Evolutionary conservation across 2,329 filamentous ascomycete genomes (phyloP), one percentile per base, ranked within the genome.

Genomic region (Xylaria sp.): DNA sequence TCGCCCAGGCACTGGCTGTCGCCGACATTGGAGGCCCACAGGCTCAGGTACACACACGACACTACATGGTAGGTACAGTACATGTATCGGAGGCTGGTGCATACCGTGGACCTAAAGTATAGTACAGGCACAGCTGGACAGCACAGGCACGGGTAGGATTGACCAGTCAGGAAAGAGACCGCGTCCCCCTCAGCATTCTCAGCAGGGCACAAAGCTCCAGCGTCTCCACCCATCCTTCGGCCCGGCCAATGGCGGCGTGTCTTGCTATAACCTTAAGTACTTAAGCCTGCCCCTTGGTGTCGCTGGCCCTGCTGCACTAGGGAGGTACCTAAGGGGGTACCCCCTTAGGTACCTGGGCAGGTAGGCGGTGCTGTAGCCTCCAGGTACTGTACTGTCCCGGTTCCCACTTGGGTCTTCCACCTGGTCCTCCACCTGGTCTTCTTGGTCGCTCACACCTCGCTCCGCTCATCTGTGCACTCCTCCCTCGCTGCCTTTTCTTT

Each of bases 81-180:
- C n/a, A n/a, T n/a, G 31, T 33, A 33, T 33, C 31, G 31, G n/a
- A n/a, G n/a, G n/a, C n/a, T n/a, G n/a, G n/a, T n/a, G n/a, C n/a
- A n/a, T n/a, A n/a, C n/a, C n/a, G n/a, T n/a, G n/a, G n/a, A n/a
- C n/a, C n/a, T n/a, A n/a, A n/a, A n/a, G n/a, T n/a, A 35, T 19
- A 8, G 38, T 48, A 55, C 52, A 41, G 48, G 25, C 40, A 54
- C 48, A 33, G 29, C 54, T 62, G 59, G 48, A 58, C 53, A 53
- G 47, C 61, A 60, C 61, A 57, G 61, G 53, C 48, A 64, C 62
- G 62, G 54, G 54, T 44, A 64, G 25, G 62, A 61, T 64, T 27
- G 37, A 51, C 62, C 62, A 64, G 37, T 64, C 58, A 60, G 43
- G 48, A 43, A 61, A 48, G 58, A 44, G 47, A 31, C 40, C 35